Percentiles rank a stretch among this genome's conserved stretches.
Evolutionary conservation across 176 grass and related monocot species (phyloP).

Genomic region (Aechmea fasciata): DNA sequence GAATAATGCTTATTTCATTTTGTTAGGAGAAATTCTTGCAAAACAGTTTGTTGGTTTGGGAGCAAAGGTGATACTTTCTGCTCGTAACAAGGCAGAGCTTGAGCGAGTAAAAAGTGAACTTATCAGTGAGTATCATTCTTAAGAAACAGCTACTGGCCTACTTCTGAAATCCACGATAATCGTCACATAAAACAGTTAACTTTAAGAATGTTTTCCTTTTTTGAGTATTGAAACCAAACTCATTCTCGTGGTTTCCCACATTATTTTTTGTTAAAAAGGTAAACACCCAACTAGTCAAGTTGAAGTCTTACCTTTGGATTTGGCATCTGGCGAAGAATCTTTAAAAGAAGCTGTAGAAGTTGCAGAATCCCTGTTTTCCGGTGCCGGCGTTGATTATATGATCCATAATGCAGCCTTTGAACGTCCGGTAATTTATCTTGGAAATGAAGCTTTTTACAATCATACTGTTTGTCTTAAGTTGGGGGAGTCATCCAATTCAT

Average conservation of each 20-base stretch:
- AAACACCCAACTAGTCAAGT: slow-evolving; percentile 50
- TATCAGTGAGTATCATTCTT: slow-evolving; percentile 41
- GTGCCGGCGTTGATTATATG: slow-evolving; percentile 80
- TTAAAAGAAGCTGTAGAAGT: slow-evolving; percentile 49
- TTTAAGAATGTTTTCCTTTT: neutral
- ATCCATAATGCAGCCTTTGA: slow-evolving; percentile 93
- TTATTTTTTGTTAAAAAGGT: slow-evolving; percentile 32
- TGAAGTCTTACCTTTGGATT: slow-evolving; percentile 94
- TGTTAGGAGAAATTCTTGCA: slow-evolving; percentile 73
- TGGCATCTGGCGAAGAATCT: slow-evolving; percentile 64
- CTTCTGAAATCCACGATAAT: neutral
- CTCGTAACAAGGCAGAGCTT: slow-evolving; percentile 67
- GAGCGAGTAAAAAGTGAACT: slow-evolving; percentile 75
- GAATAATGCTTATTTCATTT: slow-evolving; percentile 10
- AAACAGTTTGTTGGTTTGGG: slow-evolving; percentile 75
- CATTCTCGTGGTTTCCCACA: neutral
- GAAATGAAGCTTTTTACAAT: neutral
- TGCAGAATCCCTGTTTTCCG: slow-evolving; percentile 84
- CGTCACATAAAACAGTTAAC: neutral
- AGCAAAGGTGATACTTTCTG: slow-evolving; percentile 89
- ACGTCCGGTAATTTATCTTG: slow-evolving; percentile 44
- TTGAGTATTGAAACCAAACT: neutral
- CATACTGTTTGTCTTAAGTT: slow-evolving; percentile 2
- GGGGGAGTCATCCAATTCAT: too few species aligned
- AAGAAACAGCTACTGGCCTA: neutral